phyloP scores from a whole-genome alignment of 805 yeast species.

The Lipomyces yamadae region DNA sequence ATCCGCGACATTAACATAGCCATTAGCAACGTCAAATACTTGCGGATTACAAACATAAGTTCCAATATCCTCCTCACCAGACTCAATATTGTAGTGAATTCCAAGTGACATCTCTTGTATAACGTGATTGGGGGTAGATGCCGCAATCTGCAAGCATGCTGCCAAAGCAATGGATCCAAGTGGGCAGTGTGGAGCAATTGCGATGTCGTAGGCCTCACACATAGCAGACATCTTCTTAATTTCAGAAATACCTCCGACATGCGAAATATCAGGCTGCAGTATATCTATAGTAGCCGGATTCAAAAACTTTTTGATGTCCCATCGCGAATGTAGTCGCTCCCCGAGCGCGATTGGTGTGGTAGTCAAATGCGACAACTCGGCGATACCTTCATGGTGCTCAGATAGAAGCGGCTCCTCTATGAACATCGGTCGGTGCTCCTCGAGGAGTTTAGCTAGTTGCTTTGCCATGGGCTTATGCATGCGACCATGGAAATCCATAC shows the following conservation, averaged over 20 bases:
- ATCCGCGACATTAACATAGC: conserved; percentile 39
- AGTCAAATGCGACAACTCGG: conserved; percentile 37
- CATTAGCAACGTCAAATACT: conserved; percentile 40
- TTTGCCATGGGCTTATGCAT: conserved; percentile 45
- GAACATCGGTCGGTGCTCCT: conserved; percentile 42
- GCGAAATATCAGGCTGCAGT: conserved; percentile 44
- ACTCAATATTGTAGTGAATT: conserved; percentile 43
- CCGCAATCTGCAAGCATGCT: conserved; percentile 42
- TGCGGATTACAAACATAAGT: conserved; percentile 40
- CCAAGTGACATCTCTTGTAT: conserved; percentile 42
- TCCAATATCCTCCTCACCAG: conserved; percentile 39
- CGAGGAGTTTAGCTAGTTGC: conserved; percentile 42
- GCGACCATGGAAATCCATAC: conserved; percentile 45
- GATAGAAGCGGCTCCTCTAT: conserved; percentile 45
- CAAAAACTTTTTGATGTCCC: conserved; percentile 40
- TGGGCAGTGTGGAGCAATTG: conserved; percentile 45
- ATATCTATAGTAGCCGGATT: conserved; percentile 41
- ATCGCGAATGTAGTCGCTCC: conserved; percentile 42
- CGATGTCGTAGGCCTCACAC: conserved; percentile 45
- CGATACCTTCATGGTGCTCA: conserved; percentile 40
- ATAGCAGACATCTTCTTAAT: conserved; percentile 41
- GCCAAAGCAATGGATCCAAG: conserved; percentile 45
- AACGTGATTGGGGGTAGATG: conserved; percentile 39
- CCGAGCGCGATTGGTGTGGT: conserved; percentile 43
- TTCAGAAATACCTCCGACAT: conserved; percentile 44